These are phyloP conservation scores for Platanthera guangdongensis DNA, from an alignment of 106 monocot species.

Conservation along the genomic window DNA sequence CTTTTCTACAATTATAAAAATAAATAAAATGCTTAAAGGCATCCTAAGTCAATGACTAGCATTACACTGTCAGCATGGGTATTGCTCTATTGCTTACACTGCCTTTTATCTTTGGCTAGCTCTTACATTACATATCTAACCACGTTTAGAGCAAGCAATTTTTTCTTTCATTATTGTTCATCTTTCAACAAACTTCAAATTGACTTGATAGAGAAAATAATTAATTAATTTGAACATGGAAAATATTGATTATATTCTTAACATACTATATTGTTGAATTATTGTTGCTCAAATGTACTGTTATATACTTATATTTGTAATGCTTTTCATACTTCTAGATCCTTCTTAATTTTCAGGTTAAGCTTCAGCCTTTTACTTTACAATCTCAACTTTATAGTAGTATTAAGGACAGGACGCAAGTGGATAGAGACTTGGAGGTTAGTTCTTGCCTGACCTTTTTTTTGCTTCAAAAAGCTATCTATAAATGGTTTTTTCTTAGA, in stretches of 20 bases:
- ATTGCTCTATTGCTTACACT: neutral
- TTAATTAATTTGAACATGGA: neutral
- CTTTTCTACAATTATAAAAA: too few relatives aligned
- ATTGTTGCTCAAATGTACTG: neutral
- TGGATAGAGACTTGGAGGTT: slow-evolving; percentile 91
- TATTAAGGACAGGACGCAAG: slow-evolving; percentile 82
- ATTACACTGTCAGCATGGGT: neutral
- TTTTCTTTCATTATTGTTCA: neutral
- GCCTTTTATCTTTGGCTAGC: neutral
- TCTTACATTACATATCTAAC: neutral
- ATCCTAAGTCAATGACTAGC: neutral
- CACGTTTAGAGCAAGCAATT: neutral
- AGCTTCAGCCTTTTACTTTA: slow-evolving; percentile 61
- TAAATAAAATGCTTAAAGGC: too few relatives aligned
- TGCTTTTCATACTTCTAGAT: neutral
- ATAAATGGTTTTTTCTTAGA: slow-evolving; percentile 3
- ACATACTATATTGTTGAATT: neutral
- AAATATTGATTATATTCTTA: neutral
- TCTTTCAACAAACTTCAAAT: neutral
- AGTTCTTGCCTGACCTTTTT: slow-evolving; percentile 1
- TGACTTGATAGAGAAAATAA: neutral
- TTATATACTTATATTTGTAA: neutral
- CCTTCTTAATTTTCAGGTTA: slow-evolving; percentile 33
- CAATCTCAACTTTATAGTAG: slow-evolving; percentile 77
- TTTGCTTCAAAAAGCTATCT: neutral